A percentile compares a stretch with the other conserved stretches of the same genome.
phyloP scores from a whole-genome alignment of 495 filamentous ascomycete genomes.

The Penicillium canescens region DNA sequence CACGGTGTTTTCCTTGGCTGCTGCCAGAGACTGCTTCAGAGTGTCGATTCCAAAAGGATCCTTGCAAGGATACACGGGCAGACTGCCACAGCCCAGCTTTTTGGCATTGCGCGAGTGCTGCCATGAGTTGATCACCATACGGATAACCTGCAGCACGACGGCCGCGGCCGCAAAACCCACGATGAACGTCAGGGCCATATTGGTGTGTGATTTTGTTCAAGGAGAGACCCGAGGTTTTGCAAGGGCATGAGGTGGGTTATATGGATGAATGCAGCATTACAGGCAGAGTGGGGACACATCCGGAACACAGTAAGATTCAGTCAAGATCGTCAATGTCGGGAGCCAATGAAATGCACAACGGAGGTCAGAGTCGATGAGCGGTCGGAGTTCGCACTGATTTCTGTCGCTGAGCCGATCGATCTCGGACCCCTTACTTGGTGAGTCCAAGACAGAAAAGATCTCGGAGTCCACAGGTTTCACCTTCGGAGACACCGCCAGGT shows the following conservation, averaged over 20 bases:
- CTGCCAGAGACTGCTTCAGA: conserved; percentile 24
- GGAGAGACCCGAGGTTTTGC: neutral
- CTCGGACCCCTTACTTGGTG: conserved; percentile 5
- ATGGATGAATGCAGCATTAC: neutral
- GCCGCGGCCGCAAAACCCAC: conserved; percentile 28
- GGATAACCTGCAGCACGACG: conserved; percentile 27
- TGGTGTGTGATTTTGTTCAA: neutral
- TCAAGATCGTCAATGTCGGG: conserved; percentile 3
- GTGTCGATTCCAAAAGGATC: conserved; percentile 33
- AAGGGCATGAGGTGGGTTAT: neutral
- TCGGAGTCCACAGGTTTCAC: too few species aligned
- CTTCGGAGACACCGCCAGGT: too few species aligned
- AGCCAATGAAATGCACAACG: conserved; percentile 12
- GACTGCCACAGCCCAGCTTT: conserved; percentile 26
- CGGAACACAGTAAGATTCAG: neutral
- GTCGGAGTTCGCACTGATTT: conserved; percentile 14
- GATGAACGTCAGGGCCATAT: conserved; percentile 21
- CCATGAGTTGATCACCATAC: conserved; percentile 21
- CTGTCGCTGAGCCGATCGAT: neutral
- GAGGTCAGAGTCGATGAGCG: conserved; percentile 14
- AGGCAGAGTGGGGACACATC: neutral
- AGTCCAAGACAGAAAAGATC: neutral
- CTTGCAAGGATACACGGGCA: conserved; percentile 31
- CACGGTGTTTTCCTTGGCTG: conserved; percentile 29
- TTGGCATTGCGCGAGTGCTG: conserved; percentile 32